Conservation (phyloP, 345 rosid species). For the Gossypium bickii region DNA sequence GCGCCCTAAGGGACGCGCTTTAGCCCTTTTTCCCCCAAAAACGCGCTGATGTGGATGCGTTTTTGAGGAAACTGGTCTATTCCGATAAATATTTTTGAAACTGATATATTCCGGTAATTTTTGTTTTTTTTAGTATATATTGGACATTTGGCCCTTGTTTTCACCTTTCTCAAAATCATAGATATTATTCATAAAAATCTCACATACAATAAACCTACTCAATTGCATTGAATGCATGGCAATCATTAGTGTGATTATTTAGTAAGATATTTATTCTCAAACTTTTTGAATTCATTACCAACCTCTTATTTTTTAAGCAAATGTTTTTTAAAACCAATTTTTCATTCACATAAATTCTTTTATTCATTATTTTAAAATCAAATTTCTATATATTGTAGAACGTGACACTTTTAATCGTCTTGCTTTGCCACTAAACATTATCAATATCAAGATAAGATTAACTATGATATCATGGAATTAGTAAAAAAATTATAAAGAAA, state of each 20-base stretch:
- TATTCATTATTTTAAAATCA: too few species aligned
- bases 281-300: too few species aligned
- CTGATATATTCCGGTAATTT: too few species aligned
- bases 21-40: too few species aligned
- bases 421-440: not conserved
- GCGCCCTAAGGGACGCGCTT: too few species aligned
- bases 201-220: not conserved
- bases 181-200: not conserved
- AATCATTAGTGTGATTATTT: not conserved
- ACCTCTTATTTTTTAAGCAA: not conserved
- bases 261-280: not conserved
- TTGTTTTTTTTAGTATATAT: too few species aligned
- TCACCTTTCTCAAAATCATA: too few species aligned
- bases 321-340: not conserved
- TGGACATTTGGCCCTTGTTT: too few species aligned
- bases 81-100: too few species aligned
- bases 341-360: too few species aligned
- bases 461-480: not conserved
- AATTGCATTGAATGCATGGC: not conserved
- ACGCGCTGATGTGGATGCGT: too few species aligned
- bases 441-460: constrained; percentile 7
- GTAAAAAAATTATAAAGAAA: not conserved
- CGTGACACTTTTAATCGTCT: constrained; percentile 12
- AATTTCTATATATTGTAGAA: not conserved
- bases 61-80: too few species aligned